Base-by-base conservation (phyloP, 2,329 filamentous ascomycete species). In the Penicillium griseofulvum region DNA sequence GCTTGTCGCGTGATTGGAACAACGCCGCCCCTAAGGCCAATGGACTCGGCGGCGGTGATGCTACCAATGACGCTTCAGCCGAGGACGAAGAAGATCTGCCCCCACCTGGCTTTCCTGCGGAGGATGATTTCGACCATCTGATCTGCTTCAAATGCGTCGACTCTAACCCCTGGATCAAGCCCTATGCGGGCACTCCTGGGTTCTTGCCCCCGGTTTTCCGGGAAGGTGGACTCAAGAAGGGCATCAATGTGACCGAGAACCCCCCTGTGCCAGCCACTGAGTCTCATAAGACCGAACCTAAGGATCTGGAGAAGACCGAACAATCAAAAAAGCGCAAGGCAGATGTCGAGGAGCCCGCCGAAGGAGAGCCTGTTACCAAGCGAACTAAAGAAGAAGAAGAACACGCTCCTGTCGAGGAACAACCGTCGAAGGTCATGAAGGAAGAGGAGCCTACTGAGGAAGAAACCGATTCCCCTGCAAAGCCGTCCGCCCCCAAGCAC, bases 141-240 rank as follows among this genome's bases (percentile, higher is more conserved):
- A 82, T 99, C 36, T 99, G 94, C 78, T 96, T 94, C 78, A 95
- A 96, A 70, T 99, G 94, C 65, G 83, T 96, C 14, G 86, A 92
- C 38, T 85, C 91, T 1, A 85, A 91, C 64, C 90, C 91, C 0
- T 99, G 94, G 94, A 87, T 97, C 71, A 95, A 93, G 76, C 80
- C 81, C 60, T 97, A 97, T 69, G 91, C 90, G 6, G 88, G 88
- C 2, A 84, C 89, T 0, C 69, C 84, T 0, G 91, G 92, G 0
- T 97, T 99, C 67, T 78, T 97, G 0, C 80, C 84, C 0, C 83
- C 92, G 0, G 83, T 97, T 0, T 87, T 86, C 62, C 73, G 74
- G 57, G 64, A 76, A 31, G 68, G 69, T 9, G 64, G 64, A 26
- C 36, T 68, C 16, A 52, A 55, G 16, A 58, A 59, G 16, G 16